Evolutionary conservation across 768 basidiomycete genomes (phyloP), one percentile per base, ranked within the genome.

Genomic region (Pleurotus djamor): DNA sequence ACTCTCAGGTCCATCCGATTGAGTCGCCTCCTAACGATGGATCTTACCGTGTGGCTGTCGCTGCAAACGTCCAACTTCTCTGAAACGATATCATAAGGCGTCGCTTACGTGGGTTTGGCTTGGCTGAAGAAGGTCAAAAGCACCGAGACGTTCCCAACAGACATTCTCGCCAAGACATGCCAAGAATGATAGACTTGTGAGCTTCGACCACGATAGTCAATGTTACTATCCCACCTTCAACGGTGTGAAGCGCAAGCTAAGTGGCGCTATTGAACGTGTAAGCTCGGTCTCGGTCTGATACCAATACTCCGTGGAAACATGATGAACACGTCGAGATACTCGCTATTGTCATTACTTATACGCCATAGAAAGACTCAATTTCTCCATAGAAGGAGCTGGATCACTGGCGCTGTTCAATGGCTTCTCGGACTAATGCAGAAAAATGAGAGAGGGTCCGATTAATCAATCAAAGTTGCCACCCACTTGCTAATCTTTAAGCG

Each of bases 111-210:
- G 41, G 54, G 17, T 44, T 56, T n/a, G 54, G 54, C 54, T 56
- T 56, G 54, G 54, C 54, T 44, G 12, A 12, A n/a, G 28, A 35
- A n/a, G 28, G 38, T 4, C 38, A 32, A 41, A 56, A 56, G 13
- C 34, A 32, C 52, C 52, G 52, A 37, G 21, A 52, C 10, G n/a
- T n/a, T 54, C 17, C 47, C 47, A 48, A 48, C 21, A 17, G 47
- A 35, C 33, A 17, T 56, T 56, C 54, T 33, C 33, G 54, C 54
- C 54, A 56, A 56, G 54, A 37, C 13, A 43, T 14, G 41, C 54
- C 54, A 56, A 56, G 54, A 44, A 28, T 56, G 54, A 56, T 56
- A 32, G 54, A 56, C 54, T 56, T 41, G 54, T 56, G 54, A 56
- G 54, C 14, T 28, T 32, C 21, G 37, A 37, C 37, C 38, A n/a